phyloP scores from a whole-genome alignment of 1,284 basidiomycete genomes.

The Irpex sp. region DNA sequence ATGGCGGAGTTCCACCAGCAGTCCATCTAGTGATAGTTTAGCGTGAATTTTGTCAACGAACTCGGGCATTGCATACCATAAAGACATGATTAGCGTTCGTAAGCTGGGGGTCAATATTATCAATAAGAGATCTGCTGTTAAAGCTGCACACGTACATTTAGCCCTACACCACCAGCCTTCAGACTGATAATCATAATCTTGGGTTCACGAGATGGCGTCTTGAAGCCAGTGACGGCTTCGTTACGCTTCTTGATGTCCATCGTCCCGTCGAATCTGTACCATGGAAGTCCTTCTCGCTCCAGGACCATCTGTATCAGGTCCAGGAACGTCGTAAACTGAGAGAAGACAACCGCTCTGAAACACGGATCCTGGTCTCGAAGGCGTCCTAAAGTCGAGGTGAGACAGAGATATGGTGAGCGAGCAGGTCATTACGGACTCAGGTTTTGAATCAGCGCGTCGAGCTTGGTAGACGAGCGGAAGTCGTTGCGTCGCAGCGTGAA shows the following conservation, averaged over 20 bases:
- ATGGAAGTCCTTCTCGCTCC: slow-evolving; percentile 67
- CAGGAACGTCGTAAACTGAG: slow-evolving; percentile 81
- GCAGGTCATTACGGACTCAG: slow-evolving; percentile 60
- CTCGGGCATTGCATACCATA: slow-evolving; percentile 50
- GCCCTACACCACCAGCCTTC: slow-evolving; percentile 91
- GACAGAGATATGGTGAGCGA: no score
- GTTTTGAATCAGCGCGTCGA: slow-evolving; percentile 67
- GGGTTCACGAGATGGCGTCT: slow-evolving; percentile 55
- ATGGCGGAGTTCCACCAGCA: slow-evolving; percentile 94
- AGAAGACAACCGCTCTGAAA: slow-evolving; percentile 86
- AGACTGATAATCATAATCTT: slow-evolving; percentile 85
- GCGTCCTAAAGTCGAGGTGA: slow-evolving; percentile 34
- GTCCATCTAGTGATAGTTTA: slow-evolving; percentile 62
- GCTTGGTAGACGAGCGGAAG: slow-evolving; percentile 84
- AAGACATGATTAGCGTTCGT: slow-evolving; percentile 81
- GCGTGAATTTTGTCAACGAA: slow-evolving; percentile 7
- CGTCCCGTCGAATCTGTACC: slow-evolving; percentile 88
- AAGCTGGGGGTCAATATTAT: slow-evolving; percentile 42
- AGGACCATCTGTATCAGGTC: slow-evolving; percentile 78
- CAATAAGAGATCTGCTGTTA: no score
- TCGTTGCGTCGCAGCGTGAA: slow-evolving; percentile 72
- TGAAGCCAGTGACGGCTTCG: slow-evolving; percentile 73
- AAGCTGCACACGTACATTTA: slow-evolving; percentile 59
- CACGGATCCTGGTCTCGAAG: slow-evolving; percentile 67
- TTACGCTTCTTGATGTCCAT: slow-evolving; percentile 87